phyloP scores from a whole-genome alignment of 371 early-diverging fungal species.

The Mucor lusitanicus region DNA sequence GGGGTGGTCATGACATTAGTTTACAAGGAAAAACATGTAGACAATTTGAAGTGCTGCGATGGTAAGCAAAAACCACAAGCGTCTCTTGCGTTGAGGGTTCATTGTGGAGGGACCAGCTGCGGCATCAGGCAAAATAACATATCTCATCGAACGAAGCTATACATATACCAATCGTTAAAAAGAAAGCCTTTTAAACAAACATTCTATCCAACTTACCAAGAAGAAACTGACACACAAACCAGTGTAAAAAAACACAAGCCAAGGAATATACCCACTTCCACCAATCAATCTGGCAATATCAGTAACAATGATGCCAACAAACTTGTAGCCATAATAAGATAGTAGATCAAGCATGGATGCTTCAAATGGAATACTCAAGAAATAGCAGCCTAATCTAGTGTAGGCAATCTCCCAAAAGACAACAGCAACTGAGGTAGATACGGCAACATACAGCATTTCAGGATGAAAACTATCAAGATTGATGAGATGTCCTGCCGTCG shows the following conservation, averaged over 20 bases:
- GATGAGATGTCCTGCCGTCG: not conserved
- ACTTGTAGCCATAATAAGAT: constrained; percentile 96
- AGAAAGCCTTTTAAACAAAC: not conserved
- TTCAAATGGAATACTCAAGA: constrained; percentile 87
- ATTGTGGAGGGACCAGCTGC: constrained; percentile 72
- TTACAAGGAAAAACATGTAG: constrained; percentile 78
- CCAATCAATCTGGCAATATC: constrained; percentile 52
- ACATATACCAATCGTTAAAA: too few species aligned
- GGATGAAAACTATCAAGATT: constrained; percentile 78
- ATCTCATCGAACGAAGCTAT: constrained; percentile 84
- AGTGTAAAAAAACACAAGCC: constrained; percentile 73
- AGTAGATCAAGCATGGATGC: constrained; percentile 87
- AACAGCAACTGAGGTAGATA: constrained; percentile 84
- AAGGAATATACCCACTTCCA: constrained; percentile 56
- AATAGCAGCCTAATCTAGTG: constrained; percentile 85
- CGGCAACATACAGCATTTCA: constrained; percentile 86
- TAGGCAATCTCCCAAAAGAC: constrained; percentile 81
- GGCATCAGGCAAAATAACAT: constrained; percentile 88
- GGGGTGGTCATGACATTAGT: constrained; percentile 24
- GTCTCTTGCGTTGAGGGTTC: constrained; percentile 76
- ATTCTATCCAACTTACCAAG: constrained; percentile 27
- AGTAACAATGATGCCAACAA: constrained; percentile 77
- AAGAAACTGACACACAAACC: constrained; percentile 80
- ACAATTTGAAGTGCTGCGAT: constrained; percentile 83
- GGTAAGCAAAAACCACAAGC: constrained; percentile 87